Evolutionary conservation across 345 rosid genomes (phyloP).

Genomic region (Hibiscus tridactylites): DNA sequence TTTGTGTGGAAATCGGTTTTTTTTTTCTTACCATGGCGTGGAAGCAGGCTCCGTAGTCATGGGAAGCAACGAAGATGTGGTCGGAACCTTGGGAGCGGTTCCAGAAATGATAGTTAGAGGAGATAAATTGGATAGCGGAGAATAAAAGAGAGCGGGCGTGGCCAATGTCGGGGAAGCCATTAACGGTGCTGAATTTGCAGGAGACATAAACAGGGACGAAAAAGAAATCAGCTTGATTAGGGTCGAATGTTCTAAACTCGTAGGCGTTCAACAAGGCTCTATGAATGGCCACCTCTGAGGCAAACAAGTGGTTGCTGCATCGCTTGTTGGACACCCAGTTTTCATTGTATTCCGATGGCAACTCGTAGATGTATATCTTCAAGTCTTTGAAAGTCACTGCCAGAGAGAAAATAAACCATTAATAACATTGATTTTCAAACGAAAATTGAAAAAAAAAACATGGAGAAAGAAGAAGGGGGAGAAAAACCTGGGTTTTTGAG

Average conservation of each 20-base stretch:
- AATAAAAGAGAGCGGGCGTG: constrained; percentile 67
- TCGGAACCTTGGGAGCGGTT: constrained; percentile 72
- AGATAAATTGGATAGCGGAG: constrained; percentile 59
- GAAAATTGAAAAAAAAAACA: not conserved
- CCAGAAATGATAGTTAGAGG: constrained; percentile 62
- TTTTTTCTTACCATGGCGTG: constrained; percentile 63
- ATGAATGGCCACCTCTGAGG: constrained; percentile 92
- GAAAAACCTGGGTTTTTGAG: constrained; percentile 28
- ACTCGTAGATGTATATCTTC: constrained; percentile 70
- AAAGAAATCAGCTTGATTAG: constrained; percentile 83
- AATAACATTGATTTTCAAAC: not conserved
- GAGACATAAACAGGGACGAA: constrained; percentile 93
- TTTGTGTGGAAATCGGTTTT: not conserved
- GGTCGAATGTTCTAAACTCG: constrained; percentile 58
- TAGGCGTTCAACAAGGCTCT: constrained; percentile 47
- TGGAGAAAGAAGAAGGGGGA: not conserved
- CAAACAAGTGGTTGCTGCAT: constrained; percentile 80
- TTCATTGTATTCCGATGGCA: constrained; percentile 66
- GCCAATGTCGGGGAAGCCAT: constrained; percentile 89
- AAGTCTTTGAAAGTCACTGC: constrained; percentile 44
- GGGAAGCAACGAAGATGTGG: constrained; percentile 89
- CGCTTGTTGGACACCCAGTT: constrained; percentile 78
- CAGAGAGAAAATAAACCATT: not conserved
- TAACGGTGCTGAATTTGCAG: constrained; percentile 79
- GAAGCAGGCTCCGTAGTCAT: constrained; percentile 90